Base-by-base conservation (phyloP, 768 basidiomycete genomes). In the Lentinula boryana region DNA sequence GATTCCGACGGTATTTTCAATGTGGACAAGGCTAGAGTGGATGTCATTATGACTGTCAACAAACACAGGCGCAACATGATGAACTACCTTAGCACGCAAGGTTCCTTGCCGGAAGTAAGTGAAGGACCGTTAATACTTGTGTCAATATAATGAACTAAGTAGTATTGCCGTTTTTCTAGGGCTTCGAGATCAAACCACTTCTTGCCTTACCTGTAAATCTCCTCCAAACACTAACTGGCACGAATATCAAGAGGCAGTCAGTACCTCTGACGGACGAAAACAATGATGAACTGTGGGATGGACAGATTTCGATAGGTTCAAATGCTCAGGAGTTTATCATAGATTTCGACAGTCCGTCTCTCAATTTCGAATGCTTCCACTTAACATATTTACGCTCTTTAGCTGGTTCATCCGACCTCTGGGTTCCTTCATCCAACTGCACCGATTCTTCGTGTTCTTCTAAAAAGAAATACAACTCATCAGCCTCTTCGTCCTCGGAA, bases 201-300 rank as follows among this genome's bases (percentile, higher is more conserved):
- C 21, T 46, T 40, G 15, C 56, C 31, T 27, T 56, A 5, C 56
- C 56, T 35, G 51, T n/a, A 27, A 35, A 43, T 46, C 27, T 57
- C 60, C 35, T 36, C 15, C 13, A 41, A 21, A 16, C 38, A 12
- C 40, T 23, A 31, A 23, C 31, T 54, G 13, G 53, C 53, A 12
- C 36, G 33, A 36, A 23, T 16, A n/a, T 32, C 58, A 51, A 60
- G 46, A 72, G 75, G 31, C 74, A 76, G 63, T 64, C 64, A 21
- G 75, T 74, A 65, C 15, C 68, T 1, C 63, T 75, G 31, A 76
- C 69, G 8, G 74, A 76, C 63, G 71, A 76, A 61, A 64, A 72
- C 16, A 59, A 68, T 50, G 74, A 75, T 53, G 55, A 60, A 61
- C 71, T 77, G 55, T 59, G 58, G 58, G 27, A 35, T 7, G 56